These are phyloP conservation scores for Globisporangium acanthophoron DNA, from an alignment of 352 stramenopile genomes.

Conservation along the genomic window DNA sequence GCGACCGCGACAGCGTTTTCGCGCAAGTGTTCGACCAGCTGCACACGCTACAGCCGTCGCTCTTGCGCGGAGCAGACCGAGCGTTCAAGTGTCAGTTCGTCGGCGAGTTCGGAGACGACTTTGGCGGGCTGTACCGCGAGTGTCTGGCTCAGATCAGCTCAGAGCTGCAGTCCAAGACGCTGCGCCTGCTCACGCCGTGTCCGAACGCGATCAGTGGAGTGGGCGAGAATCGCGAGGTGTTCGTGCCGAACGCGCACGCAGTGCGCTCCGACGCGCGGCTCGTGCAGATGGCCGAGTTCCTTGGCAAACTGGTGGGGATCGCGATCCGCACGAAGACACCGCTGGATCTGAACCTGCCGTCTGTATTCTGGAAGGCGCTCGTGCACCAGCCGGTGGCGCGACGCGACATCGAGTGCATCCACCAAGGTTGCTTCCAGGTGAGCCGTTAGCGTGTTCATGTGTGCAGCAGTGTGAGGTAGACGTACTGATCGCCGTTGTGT, in stretches of 20 bases:
- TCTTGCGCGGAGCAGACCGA: constrained; percentile 77
- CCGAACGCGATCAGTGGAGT: constrained; percentile 83
- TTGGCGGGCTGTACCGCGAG: constrained; percentile 87
- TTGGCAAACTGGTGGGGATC: constrained; percentile 93
- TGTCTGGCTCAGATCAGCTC: constrained; percentile 85
- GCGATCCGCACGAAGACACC: constrained; percentile 91
- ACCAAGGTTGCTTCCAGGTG: constrained; percentile 76
- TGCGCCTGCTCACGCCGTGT: constrained; percentile 84
- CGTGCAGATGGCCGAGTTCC: constrained; percentile 90
- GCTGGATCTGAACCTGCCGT: constrained; percentile 88
- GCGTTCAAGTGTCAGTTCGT: constrained; percentile 92
- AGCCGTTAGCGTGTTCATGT: background rate
- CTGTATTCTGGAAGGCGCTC: constrained; percentile 92
- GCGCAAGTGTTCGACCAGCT: constrained; percentile 84
- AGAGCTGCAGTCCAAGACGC: constrained; percentile 77
- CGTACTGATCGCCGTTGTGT: background rate
- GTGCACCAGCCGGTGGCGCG: constrained; percentile 69
- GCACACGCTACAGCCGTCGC: constrained; percentile 76
- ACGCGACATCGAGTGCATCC: constrained; percentile 81
- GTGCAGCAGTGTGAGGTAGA: background rate
- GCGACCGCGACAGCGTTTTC: constrained; percentile 76
- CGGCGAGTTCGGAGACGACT: constrained; percentile 88
- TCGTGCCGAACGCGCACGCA: constrained; percentile 63
- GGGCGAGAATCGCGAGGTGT: constrained; percentile 88
- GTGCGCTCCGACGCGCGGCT: constrained; percentile 38